Base-by-base conservation (phyloP, 495 filamentous ascomycete species). In the Aspergillus sclerotiicarbonarius region DNA sequence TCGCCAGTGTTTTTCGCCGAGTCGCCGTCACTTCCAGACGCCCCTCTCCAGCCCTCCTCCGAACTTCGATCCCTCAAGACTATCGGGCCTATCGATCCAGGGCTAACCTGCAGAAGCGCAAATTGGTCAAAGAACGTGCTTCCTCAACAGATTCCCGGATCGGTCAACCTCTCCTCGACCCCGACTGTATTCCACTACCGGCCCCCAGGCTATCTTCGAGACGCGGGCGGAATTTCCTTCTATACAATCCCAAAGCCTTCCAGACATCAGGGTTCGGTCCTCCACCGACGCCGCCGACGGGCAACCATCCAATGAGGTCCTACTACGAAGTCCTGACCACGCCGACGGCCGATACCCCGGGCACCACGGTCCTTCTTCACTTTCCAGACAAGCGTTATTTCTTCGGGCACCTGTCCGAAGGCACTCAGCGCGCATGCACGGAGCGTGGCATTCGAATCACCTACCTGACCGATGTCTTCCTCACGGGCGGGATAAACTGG, bases 301-400 rank as follows among this genome's bases (percentile, higher is more conserved):
- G 61, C 37, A 33, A 29, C 12, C 13, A 54, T 20, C 73, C 71
- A 44, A 96, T 96, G 92, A 81, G 84, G 68, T 86, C 76, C 68
- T 80, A 71, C 63, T 80, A 90, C 44, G 84, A 93, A 69, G 70
- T 97, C 59, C 64, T 93, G 58, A 87, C 83, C 50, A 88, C 88
- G 25, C 92, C 95, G n/a, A 92, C 94, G 64, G 87, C 87, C 54
- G 94, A 98, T 67, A 95, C 94, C 1, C 87, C 87, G 15, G 95
- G 92, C 41, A 90, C 90, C 21, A 80, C 82, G 16, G 63, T 98
- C 25, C 48, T 89, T 30, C 79, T 98, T 9, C 82, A 90, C 65
- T 92, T 91, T 66, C 88, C 91, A 53, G 78, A 84, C 51, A 85
- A 86, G 66, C 84, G 91, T 45, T 98, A 98, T 68, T 52, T 98